Evolutionary conservation across 768 basidiomycete species (phyloP), one percentile per base, ranked within the genome.

Genomic region (Boletus rubescentipes): DNA sequence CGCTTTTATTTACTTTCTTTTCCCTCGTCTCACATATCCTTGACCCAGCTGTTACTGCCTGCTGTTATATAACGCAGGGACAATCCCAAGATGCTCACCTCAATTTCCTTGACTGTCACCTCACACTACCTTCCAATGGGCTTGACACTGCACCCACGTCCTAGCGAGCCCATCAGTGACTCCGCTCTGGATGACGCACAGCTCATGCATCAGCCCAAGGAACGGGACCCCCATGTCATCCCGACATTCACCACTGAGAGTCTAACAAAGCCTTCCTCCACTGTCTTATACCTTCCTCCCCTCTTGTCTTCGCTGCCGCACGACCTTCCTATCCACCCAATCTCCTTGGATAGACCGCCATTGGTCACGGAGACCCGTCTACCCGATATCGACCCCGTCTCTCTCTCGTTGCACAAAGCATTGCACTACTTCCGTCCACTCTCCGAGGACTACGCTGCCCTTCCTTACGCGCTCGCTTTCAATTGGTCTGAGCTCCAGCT

Each of bases 351-450:
- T 3, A 65, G 70, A 23, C 77, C 74, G 26, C 80, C 84, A 1
- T 71, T 82, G 54, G 67, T 79, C 9, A 93, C 93, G 3, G 79
- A 83, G 58, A 87, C 89, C 1, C 85, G 85, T 23, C 75, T 97
- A 9, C 94, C 95, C 0, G 74, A 87, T 61, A 94, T 97, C 30
- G 93, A 97, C 65, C 83, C 87, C 0, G 87, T 81, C 4, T 93
- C 92, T 8, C 69, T 95, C 30, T 88, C 89, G 0, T 73, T 98
- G 9, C 95, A 98, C 70, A 87, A 85, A 67, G 90, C 91, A 0
- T 73, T 97, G 38, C 91, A 95, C 63, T 68, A 77, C 43, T 94
- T 97, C 72, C 76, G 64, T 20, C 91, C 91, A 0, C 61, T 74
- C 36, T 79, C 76, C 9, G 65, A 66, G 14, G 68, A 82, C 32